These are phyloP conservation scores for Pseudogymnoascus sp. DNA, from an alignment of 2,329 filamentous ascomycete genomes.

Conservation along the genomic window DNA sequence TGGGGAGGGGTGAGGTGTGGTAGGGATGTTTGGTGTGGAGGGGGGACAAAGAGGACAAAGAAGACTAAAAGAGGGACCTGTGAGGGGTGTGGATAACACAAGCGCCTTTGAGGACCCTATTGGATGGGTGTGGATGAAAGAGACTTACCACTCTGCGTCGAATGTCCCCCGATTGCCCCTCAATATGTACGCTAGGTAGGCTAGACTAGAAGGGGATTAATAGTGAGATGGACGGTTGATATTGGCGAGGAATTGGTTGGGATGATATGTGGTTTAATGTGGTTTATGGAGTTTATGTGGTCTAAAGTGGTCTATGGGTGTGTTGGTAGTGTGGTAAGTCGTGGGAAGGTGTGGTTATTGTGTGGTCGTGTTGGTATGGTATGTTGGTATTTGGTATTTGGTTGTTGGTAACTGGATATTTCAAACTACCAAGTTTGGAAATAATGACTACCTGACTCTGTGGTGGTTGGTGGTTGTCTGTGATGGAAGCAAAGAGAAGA, in stretches of 20 bases:
- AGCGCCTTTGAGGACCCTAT: no score
- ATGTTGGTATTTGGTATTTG: no score
- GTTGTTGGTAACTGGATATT: no score
- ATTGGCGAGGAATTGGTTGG: neutral
- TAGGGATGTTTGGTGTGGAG: neutral
- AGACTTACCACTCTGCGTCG: no score
- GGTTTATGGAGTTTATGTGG: neutral
- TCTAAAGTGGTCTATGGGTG: neutral
- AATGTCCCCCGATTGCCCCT: no score
- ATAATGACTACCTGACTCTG: no score
- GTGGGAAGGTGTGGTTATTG: neutral
- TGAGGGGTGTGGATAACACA: neutral
- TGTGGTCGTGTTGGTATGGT: neutral
- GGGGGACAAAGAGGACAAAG: neutral
- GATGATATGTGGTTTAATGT: no score
- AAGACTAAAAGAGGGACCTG: neutral
- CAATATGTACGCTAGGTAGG: neutral
- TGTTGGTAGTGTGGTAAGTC: neutral
- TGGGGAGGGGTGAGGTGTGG: neutral
- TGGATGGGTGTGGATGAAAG: neutral
- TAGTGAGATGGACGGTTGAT: neutral
- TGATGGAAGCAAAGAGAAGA: neutral
- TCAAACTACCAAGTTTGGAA: no score
- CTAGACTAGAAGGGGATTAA: no score
- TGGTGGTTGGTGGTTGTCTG: no score